Conservation (phyloP, 106 monocot species). For the Dactylorhiza incarnata region DNA sequence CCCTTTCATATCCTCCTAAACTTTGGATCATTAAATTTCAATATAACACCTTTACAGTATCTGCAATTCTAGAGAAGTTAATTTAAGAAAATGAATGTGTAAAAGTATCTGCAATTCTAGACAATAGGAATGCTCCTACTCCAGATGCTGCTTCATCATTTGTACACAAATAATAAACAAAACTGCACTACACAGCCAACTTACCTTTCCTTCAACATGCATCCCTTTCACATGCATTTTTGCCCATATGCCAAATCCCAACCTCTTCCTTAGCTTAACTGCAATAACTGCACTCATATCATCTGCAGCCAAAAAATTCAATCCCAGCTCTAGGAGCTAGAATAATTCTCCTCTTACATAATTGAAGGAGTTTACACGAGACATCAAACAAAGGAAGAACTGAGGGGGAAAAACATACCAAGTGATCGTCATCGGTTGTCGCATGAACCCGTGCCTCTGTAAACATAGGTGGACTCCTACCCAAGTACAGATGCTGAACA, state of each 20-base stretch:
- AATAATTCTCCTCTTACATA: background rate
- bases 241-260: conserved; percentile 79
- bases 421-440: conserved; percentile 71
- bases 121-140: background rate
- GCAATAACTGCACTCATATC: conserved; percentile 83
- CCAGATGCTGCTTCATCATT: background rate
- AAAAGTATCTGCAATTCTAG: background rate
- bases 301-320: conserved; percentile 80
- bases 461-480: conserved; percentile 71
- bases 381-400: background rate
- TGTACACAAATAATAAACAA: background rate
- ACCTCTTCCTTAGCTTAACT: conserved; percentile 57
- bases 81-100: background rate
- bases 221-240: conserved; percentile 91
- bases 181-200: background rate
- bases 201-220: conserved; percentile 95
- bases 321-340: conserved; percentile 78
- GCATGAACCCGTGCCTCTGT: conserved; percentile 65
- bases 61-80: background rate
- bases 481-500: conserved; percentile 76
- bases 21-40: background rate
- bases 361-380: background rate
- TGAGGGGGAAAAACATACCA: conserved; percentile 31
- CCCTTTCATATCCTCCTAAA: background rate
- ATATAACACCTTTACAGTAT: background rate